A percentile compares a stretch with the other conserved stretches of the same genome.
Conservation (phyloP, 1,284 basidiomycete genomes). For the Porphyrellus sp. region DNA sequence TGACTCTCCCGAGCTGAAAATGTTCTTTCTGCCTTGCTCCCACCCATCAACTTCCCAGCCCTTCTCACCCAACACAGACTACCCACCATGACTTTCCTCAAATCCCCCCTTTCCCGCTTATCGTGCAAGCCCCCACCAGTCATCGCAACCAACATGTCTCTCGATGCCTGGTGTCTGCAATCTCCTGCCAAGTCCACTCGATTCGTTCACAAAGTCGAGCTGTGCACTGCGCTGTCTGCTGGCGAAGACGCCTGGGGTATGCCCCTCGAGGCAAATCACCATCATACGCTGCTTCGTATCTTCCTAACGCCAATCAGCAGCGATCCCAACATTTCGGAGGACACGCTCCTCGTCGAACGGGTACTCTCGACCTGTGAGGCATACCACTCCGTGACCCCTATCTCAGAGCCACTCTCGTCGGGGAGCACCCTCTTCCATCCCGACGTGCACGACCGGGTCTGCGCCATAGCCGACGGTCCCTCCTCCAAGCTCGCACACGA, state of each 20-base stretch:
- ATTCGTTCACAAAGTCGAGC: slow-evolving; percentile 13
- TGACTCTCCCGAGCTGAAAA: background rate
- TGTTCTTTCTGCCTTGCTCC: background rate
- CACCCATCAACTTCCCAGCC: background rate
- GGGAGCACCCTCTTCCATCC: slow-evolving; percentile 8
- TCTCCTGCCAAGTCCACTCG: background rate
- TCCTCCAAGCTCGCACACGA: background rate
- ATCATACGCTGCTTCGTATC: slow-evolving; percentile 15
- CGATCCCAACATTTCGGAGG: background rate
- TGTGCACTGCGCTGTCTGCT: slow-evolving; percentile 9
- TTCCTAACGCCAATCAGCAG: background rate
- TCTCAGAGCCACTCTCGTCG: background rate
- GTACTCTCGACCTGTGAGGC: slow-evolving; percentile 7
- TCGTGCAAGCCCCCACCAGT: slow-evolving; percentile 1
- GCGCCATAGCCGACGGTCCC: background rate
- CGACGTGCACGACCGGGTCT: slow-evolving; percentile 13
- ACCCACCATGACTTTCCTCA: slow-evolving; percentile 10
- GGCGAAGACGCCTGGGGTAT: slow-evolving; percentile 3
- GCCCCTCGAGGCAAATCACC: background rate
- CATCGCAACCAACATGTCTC: slow-evolving; percentile 1
- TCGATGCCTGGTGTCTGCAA: slow-evolving; percentile 7
- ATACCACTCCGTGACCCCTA: slow-evolving; percentile 13
- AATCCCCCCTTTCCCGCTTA: slow-evolving; percentile 4
- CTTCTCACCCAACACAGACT: too few species aligned
- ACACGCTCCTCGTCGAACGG: slow-evolving; percentile 16